Evolutionary conservation across 805 yeast genomes (phyloP).

Genomic region (Cyberlindnera nakhonratchasimensis): DNA sequence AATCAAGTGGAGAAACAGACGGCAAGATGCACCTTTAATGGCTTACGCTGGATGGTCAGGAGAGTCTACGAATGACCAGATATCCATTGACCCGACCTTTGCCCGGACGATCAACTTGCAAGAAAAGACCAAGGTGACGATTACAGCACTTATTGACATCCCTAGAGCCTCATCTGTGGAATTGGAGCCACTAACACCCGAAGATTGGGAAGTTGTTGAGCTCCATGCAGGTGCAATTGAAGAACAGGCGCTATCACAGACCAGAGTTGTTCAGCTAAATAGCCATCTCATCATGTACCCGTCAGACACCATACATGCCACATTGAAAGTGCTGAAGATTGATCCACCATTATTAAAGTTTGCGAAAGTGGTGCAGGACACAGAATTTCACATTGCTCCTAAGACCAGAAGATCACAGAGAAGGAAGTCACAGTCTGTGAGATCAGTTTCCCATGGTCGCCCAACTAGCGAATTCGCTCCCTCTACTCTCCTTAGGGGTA

Average conservation of each 20-base stretch:
- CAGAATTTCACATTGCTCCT: slow-evolving; percentile 80
- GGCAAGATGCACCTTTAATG: slow-evolving; percentile 22
- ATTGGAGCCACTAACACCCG: slow-evolving; percentile 70
- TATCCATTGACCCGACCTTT: slow-evolving; percentile 68
- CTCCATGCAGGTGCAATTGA: slow-evolving; percentile 76
- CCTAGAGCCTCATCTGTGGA: slow-evolving; percentile 59
- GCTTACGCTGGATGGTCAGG: slow-evolving; percentile 70
- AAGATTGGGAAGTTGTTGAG: slow-evolving; percentile 92
- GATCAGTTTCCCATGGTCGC: slow-evolving; percentile 26
- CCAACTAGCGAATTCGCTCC: slow-evolving; percentile 26
- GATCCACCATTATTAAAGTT: slow-evolving; percentile 34
- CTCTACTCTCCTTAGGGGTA: slow-evolving; percentile 47
- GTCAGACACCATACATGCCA: slow-evolving; percentile 55
- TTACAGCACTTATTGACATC: slow-evolving; percentile 46
- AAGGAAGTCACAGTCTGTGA: slow-evolving; percentile 20
- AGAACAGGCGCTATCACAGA: slow-evolving; percentile 68
- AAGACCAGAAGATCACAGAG: slow-evolving; percentile 37
- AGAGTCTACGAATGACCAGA: slow-evolving; percentile 30
- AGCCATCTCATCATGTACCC: slow-evolving; percentile 71
- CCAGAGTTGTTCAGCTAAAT: slow-evolving; percentile 63
- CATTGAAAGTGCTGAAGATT: slow-evolving; percentile 48
- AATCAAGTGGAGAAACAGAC: slow-evolving; percentile 30
- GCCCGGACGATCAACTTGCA: slow-evolving; percentile 48
- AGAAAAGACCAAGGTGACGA: slow-evolving; percentile 38
- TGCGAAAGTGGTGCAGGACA: slow-evolving; percentile 57